A percentile compares a stretch with the other conserved stretches of the same genome.
phyloP scores from a whole-genome alignment of 345 rosid genomes.

The Raphanus raphanistrum region DNA sequence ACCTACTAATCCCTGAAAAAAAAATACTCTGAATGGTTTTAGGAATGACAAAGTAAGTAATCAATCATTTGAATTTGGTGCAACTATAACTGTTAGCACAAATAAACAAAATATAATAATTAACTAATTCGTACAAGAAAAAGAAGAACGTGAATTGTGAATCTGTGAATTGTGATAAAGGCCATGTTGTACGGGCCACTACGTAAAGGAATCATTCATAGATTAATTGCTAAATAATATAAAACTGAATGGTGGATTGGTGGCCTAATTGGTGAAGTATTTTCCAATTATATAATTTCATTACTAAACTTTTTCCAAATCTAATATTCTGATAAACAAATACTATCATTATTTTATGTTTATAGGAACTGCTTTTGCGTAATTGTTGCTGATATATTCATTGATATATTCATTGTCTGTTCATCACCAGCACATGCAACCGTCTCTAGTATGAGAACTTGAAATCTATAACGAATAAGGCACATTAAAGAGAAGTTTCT shows the following conservation, averaged over 20 bases:
- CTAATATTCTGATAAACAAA: neutral
- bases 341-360: neutral
- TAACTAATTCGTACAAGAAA: neutral
- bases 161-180: neutral
- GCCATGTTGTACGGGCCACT: constrained; percentile 38
- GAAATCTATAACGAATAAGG: neutral
- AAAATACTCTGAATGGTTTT: neutral
- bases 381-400: constrained; percentile 32
- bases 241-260: constrained; percentile 17
- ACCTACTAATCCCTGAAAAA: neutral
- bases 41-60: neutral
- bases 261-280: constrained; percentile 13
- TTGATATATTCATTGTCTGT: constrained; percentile 36
- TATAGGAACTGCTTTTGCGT: constrained; percentile 22
- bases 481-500: too few relatives aligned
- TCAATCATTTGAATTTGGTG: constrained; percentile 20
- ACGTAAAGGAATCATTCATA: constrained; percentile 24
- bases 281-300: neutral
- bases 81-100: neutral
- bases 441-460: constrained; percentile 18
- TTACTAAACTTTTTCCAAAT: neutral
- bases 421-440: constrained; percentile 38
- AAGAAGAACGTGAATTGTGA: constrained; percentile 27
- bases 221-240: constrained; percentile 4
- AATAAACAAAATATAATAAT: neutral